Evolutionary conservation across 1,139 yeast species (phyloP).

Genomic region (Chernovozyma aurita): DNA sequence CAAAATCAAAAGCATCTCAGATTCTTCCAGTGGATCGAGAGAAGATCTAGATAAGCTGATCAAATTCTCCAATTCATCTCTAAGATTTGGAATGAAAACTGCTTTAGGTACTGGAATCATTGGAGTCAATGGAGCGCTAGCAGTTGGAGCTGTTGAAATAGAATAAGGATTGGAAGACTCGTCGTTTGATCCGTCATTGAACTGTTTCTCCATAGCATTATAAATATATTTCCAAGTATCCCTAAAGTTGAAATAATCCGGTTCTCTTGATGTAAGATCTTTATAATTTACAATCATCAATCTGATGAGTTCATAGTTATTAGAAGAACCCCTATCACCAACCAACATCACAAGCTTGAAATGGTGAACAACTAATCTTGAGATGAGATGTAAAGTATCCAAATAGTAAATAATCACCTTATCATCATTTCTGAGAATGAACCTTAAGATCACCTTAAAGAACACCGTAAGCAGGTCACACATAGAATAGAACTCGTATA

Average conservation of each 20-base stretch:
- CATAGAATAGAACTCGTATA: slow-evolving; percentile 30
- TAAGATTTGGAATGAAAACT: too few species aligned
- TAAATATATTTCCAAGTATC: slow-evolving; percentile 37
- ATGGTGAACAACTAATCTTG: slow-evolving; percentile 32
- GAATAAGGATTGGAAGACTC: background rate
- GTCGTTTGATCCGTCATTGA: background rate
- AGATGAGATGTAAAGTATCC: slow-evolving; percentile 36
- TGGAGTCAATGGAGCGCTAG: background rate
- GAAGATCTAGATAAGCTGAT: background rate
- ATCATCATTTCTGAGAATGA: slow-evolving; percentile 37
- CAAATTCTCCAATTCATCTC: background rate
- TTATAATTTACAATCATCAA: slow-evolving; percentile 24
- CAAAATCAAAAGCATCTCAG: background rate
- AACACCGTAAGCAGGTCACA: slow-evolving; percentile 40
- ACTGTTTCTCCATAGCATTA: slow-evolving; percentile 20
- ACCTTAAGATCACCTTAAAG: slow-evolving; percentile 35
- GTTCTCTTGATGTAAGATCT: slow-evolving; percentile 32
- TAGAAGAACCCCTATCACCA: slow-evolving; percentile 11
- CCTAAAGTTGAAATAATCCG: slow-evolving; percentile 28
- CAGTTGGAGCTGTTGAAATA: too few species aligned
- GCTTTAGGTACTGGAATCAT: background rate
- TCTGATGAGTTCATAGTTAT: slow-evolving; percentile 34
- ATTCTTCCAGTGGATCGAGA: background rate
- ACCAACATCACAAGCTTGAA: slow-evolving; percentile 34
- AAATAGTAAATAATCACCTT: slow-evolving; percentile 38